These are phyloP conservation scores for Populus davidiana DNA, from an alignment of 345 rosid genomes.

Conservation along the genomic window DNA sequence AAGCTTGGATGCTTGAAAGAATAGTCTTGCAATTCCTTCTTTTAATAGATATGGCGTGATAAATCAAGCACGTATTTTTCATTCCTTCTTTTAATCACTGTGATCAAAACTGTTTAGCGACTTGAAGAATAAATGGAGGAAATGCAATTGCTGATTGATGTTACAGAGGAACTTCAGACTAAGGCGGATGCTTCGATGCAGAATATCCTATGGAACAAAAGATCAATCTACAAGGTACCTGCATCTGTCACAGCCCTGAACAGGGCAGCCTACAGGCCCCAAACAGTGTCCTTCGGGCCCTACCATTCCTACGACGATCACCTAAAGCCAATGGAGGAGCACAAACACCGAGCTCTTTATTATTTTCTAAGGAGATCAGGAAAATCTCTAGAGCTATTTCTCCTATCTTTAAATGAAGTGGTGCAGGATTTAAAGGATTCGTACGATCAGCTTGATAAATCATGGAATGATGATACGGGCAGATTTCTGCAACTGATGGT, in stretches of 20 bases:
- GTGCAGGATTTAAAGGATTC: slow-evolving; percentile 23
- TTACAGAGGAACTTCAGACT: slow-evolving; percentile 10
- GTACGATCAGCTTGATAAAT: slow-evolving; percentile 27
- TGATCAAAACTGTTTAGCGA: too few species aligned
- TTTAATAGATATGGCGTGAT: neutral
- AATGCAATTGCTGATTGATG: slow-evolving; percentile 18
- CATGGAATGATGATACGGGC: slow-evolving; percentile 22
- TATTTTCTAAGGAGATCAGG: slow-evolving; percentile 33
- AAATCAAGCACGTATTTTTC: neutral
- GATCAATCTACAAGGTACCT: slow-evolving; percentile 44
- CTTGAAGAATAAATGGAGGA: neutral
- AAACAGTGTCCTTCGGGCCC: slow-evolving; percentile 43
- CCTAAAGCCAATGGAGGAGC: slow-evolving; percentile 43
- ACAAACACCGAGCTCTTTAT: slow-evolving; percentile 35
- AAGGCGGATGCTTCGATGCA: slow-evolving; percentile 16
- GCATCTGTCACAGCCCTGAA: slow-evolving; percentile 26
- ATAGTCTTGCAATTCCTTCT: neutral
- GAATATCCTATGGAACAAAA: slow-evolving; percentile 25
- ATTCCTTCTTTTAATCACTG: neutral
- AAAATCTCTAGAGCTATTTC: slow-evolving; percentile 17
- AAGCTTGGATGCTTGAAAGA: neutral
- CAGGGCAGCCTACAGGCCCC: slow-evolving; percentile 38
- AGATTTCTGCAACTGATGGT: slow-evolving; percentile 42
- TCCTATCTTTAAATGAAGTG: slow-evolving; percentile 20
- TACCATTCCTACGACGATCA: slow-evolving; percentile 34